phyloP scores from a whole-genome alignment of 768 basidiomycete genomes.

The Lyophyllum atratum region DNA sequence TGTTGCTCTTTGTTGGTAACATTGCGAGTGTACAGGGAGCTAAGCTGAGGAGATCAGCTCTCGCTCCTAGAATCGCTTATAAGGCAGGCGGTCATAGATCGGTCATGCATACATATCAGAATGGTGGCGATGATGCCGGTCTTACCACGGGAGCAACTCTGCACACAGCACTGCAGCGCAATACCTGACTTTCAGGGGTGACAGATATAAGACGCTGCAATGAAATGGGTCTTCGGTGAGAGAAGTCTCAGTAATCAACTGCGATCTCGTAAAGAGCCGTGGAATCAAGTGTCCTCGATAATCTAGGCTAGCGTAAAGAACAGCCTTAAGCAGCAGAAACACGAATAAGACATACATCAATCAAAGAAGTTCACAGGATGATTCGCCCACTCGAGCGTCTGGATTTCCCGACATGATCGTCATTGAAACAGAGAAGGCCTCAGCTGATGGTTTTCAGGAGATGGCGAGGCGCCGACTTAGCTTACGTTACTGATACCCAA shows the following conservation, averaged over 20 bases:
- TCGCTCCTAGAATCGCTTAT: slow-evolving; percentile 1
- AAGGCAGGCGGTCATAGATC: slow-evolving; percentile 4
- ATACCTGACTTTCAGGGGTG: slow-evolving; percentile 10
- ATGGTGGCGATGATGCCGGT: slow-evolving; percentile 15
- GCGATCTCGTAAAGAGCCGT: not conserved
- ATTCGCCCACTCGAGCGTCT: not conserved
- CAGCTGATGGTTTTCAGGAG: slow-evolving; percentile 14
- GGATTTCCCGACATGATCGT: not conserved
- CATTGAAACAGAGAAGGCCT: slow-evolving; percentile 14
- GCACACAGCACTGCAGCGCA: slow-evolving; percentile 3
- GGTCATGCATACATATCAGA: slow-evolving; percentile 4
- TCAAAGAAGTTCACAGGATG: slow-evolving; percentile 7
- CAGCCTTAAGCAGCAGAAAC: slow-evolving; percentile 9
- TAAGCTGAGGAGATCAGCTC: slow-evolving; percentile 7
- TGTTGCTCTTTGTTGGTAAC: slow-evolving; percentile 22
- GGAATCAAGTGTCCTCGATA: not conserved
- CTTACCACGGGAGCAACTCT: slow-evolving; percentile 9
- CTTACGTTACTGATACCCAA: not conserved
- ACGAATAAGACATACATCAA: slow-evolving; percentile 8
- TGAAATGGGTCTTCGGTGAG: not conserved
- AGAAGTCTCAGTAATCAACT: not conserved
- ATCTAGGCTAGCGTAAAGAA: not conserved
- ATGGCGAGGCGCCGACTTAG: not conserved
- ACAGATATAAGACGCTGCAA: not conserved
- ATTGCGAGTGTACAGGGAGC: slow-evolving; percentile 13